These are phyloP conservation scores for Boeremia exigua DNA, from an alignment of 2,329 filamentous ascomycete genomes.

Conservation along the genomic window DNA sequence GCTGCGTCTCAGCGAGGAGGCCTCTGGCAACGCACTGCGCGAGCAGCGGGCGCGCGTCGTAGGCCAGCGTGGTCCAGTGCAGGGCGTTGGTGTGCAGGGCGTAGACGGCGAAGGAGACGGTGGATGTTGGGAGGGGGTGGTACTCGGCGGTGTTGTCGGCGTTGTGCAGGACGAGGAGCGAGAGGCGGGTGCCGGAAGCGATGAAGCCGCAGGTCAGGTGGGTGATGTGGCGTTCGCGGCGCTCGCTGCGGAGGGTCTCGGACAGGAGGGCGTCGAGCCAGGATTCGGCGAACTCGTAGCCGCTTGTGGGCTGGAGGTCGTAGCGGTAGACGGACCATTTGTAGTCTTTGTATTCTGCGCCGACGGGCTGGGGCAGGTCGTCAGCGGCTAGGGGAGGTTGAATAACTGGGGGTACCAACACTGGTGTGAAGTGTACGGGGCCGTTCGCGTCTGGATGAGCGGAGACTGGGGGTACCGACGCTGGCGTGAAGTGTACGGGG, in stretches of 20 bases:
- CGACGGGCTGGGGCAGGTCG: slow-evolving; percentile 22
- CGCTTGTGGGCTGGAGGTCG: slow-evolving; percentile 16
- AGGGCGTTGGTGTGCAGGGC: slow-evolving; percentile 29
- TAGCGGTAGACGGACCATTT: slow-evolving; percentile 32
- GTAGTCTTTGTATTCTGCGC: slow-evolving; percentile 28
- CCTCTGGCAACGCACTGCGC: background rate
- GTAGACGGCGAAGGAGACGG: slow-evolving; percentile 36
- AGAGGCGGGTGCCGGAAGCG: slow-evolving; percentile 18
- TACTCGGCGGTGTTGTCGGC: slow-evolving; percentile 31
- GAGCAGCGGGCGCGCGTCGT: slow-evolving; percentile 10
- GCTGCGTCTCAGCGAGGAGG: slow-evolving; percentile 17
- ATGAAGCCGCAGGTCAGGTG: slow-evolving; percentile 36
- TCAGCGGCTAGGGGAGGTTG: slow-evolving; percentile 1
- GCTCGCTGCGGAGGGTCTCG: background rate
- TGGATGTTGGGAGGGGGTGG: background rate
- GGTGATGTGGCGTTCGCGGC: slow-evolving; percentile 10
- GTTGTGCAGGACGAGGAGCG: slow-evolving; percentile 38
- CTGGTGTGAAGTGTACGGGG: no score
- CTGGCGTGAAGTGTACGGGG: no score
- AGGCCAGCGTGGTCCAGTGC: slow-evolving; percentile 33
- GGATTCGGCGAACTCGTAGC: slow-evolving; percentile 11
- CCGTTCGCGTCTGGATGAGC: background rate
- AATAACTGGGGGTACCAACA: no score
- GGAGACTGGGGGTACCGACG: background rate
- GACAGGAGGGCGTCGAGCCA: slow-evolving; percentile 18